Conservation (phyloP, 768 basidiomycete genomes). For the Pulveroboletus ravenelii region DNA sequence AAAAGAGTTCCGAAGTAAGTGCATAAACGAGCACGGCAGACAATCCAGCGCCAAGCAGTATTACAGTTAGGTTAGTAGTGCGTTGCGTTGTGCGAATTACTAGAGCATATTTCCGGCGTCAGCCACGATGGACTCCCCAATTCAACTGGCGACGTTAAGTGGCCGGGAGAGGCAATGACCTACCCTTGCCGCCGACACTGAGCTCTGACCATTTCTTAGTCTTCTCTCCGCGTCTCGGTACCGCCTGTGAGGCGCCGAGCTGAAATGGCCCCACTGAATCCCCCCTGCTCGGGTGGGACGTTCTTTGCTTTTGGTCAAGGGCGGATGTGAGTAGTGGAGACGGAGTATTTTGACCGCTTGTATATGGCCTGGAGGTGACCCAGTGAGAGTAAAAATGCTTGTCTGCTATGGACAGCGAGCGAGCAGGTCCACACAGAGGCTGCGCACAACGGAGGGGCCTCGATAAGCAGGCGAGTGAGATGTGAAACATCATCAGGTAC, state of each 20-base stretch:
- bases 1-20: conserved; percentile 78
- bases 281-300: conserved; percentile 35
- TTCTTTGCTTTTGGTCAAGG: conserved; percentile 53
- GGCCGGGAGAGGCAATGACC: conserved; percentile 13
- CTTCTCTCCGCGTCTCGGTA: conserved; percentile 49
- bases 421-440: background rate
- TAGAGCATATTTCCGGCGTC: background rate
- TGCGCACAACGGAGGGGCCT: conserved; percentile 2
- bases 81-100: conserved; percentile 40
- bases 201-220: conserved; percentile 78
- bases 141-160: background rate
- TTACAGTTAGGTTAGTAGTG: conserved; percentile 48
- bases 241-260: conserved; percentile 59
- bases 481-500: conserved; percentile 10
- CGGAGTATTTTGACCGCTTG: conserved; percentile 42
- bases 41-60: conserved; percentile 74
- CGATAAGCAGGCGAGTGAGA: conserved; percentile 7
- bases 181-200: conserved; percentile 72
- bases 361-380: conserved; percentile 34
- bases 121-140: background rate
- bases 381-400: background rate
- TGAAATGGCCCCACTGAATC: conserved; percentile 77
- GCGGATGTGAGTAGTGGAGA: conserved; percentile 59
- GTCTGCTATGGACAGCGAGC: background rate
- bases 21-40: conserved; percentile 72